These are phyloP conservation scores for Cladosporium sp. DNA, from an alignment of 2,329 filamentous ascomycete genomes.

Conservation along the genomic window DNA sequence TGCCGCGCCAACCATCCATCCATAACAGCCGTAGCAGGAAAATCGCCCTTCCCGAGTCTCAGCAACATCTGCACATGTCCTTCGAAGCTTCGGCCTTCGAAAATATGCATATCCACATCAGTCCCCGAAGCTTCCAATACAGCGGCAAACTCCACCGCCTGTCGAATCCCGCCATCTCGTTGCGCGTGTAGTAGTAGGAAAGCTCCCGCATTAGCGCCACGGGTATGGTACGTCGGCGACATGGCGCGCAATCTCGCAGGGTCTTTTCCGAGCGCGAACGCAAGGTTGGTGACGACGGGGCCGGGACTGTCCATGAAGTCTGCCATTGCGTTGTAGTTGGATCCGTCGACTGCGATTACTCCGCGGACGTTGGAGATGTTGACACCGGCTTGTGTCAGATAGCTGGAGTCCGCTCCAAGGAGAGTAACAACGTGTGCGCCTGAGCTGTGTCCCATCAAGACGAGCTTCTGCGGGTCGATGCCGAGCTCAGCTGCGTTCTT, in stretches of 20 bases:
- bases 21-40: background rate
- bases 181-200: background rate
- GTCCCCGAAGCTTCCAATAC: background rate
- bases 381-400: background rate
- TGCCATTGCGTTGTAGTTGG: background rate
- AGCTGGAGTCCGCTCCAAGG: background rate
- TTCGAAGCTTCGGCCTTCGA: background rate
- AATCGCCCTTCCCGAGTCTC: background rate
- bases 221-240: background rate
- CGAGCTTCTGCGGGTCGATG: background rate
- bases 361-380: background rate
- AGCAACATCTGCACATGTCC: conserved; percentile 1
- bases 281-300: background rate
- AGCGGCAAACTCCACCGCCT: background rate
- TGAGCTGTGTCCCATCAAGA: background rate
- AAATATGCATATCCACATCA: background rate
- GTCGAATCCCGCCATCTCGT: background rate
- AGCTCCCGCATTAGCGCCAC: background rate
- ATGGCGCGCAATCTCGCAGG: background rate
- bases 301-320: background rate
- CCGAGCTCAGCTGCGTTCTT: background rate
- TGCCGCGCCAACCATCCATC: background rate
- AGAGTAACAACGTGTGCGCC: background rate
- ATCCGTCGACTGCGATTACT: background rate
- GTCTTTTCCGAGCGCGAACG: background rate